These are phyloP conservation scores for Diaporthe capsici DNA, from an alignment of 2,329 filamentous ascomycete genomes.

Conservation along the genomic window DNA sequence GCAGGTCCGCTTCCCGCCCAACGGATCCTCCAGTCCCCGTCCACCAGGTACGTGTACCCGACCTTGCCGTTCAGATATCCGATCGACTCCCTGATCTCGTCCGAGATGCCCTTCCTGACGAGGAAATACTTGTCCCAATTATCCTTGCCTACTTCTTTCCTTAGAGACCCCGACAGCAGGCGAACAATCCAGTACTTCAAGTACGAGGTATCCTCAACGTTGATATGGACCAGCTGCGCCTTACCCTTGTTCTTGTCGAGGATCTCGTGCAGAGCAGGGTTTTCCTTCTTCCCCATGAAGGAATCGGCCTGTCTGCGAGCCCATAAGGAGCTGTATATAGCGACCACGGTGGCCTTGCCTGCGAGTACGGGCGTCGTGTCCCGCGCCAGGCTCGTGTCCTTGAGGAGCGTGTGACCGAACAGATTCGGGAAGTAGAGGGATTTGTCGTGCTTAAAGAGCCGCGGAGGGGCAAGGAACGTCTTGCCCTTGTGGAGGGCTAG, in stretches of 20 bases:
- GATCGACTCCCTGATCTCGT: slow-evolving; percentile 73
- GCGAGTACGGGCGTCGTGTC: slow-evolving; percentile 84
- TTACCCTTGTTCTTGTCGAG: slow-evolving; percentile 66
- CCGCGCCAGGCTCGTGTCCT: slow-evolving; percentile 59
- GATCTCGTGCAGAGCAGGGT: slow-evolving; percentile 77
- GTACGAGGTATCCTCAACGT: slow-evolving; percentile 82
- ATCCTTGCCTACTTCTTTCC: slow-evolving; percentile 62
- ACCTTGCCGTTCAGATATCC: slow-evolving; percentile 90
- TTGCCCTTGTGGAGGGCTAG: slow-evolving; percentile 88
- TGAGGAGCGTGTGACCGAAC: slow-evolving; percentile 81
- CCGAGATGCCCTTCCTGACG: slow-evolving; percentile 69
- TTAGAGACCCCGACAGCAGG: slow-evolving; percentile 68
- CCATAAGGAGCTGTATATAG: slow-evolving; percentile 87
- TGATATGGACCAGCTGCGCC: slow-evolving; percentile 87
- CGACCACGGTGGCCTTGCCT: slow-evolving; percentile 83
- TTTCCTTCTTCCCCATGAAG: slow-evolving; percentile 76
- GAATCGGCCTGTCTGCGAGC: slow-evolving; percentile 83
- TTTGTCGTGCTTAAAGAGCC: slow-evolving; percentile 85
- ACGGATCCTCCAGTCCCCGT: slow-evolving; percentile 87
- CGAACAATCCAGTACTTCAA: slow-evolving; percentile 73
- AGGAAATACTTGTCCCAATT: slow-evolving; percentile 75
- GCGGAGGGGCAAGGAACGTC: slow-evolving; percentile 86
- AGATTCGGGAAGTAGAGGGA: slow-evolving; percentile 97
- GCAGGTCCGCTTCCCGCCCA: slow-evolving; percentile 90
- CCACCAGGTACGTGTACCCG: slow-evolving; percentile 93